These are phyloP conservation scores for Mycosarcoma mackinlayi DNA, from an alignment of 1,284 basidiomycete species.

Conservation along the genomic window DNA sequence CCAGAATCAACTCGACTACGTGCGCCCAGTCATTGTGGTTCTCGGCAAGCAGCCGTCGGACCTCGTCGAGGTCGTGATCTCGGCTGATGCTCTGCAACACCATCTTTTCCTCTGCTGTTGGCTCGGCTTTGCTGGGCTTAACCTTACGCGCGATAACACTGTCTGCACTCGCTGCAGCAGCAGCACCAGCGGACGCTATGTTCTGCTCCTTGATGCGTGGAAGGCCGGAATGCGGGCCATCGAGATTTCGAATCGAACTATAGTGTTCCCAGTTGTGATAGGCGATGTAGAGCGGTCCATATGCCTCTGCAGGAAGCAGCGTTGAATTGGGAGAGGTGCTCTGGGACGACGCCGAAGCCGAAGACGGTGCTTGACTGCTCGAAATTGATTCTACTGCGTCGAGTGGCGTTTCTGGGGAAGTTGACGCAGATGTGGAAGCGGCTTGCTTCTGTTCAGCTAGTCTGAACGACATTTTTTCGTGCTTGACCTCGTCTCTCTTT, in stretches of 20 bases:
- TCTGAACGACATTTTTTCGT: conserved; percentile 23
- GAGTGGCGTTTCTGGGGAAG: conserved; percentile 3
- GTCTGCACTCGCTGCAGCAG: conserved; percentile 21
- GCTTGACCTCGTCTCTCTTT: conserved; percentile 39
- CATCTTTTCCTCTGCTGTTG: conserved; percentile 48
- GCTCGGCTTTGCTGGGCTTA: conserved; percentile 15
- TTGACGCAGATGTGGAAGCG: conserved; percentile 10
- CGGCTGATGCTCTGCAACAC: conserved; percentile 55
- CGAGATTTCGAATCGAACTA: conserved; percentile 85
- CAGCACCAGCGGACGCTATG: conserved; percentile 12
- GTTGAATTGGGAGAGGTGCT: not conserved
- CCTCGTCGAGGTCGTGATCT: conserved; percentile 29
- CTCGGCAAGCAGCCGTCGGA: conserved; percentile 42
- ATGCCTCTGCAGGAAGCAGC: conserved; percentile 42
- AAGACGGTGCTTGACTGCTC: not conserved
- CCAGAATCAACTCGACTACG: conserved; percentile 50
- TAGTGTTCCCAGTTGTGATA: conserved; percentile 95
- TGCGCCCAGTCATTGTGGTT: conserved; percentile 52
- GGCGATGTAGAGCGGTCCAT: conserved; percentile 63
- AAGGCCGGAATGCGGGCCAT: conserved; percentile 83
- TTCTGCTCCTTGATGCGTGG: conserved; percentile 76
- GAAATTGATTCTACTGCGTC: not conserved
- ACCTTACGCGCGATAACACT: conserved; percentile 2
- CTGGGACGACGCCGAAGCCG: conserved; percentile 11
- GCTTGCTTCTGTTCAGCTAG: not conserved